Base-by-base conservation (phyloP, 306 rosid genomes). In the Lagenaria siceraria region DNA sequence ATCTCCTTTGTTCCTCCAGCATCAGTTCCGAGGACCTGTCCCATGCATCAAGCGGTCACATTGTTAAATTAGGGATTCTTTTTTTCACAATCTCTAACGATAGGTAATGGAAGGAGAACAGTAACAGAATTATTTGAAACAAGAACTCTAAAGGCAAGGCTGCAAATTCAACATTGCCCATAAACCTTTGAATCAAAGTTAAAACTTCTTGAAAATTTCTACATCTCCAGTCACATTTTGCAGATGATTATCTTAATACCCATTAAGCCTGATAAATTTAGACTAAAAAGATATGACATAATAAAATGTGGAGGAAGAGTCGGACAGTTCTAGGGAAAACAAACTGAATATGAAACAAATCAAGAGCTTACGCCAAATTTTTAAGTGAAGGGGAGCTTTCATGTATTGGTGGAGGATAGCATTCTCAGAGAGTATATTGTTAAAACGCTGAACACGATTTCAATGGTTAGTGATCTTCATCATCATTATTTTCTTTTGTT, bases 1-100 rank as follows among this genome's bases (percentile, higher is more conserved):
- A 93, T 91, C 83, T 88, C 98, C 80, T 78, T 87, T 6, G 98
- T 93, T 52, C 96, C 98, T 22, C 98, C 98, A 21, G 88, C 90
- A 46, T 93, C 88, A 35, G 97, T 93, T 85, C 98, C 98, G 60
- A 93, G 87, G 75, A 93, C 97, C 97, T 93, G 87, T 49, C 53
- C 72, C 80, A 49, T 51, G 8, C 8, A 51, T 63, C 13, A 1
- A 77, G 11, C 27, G 51, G 33, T 33, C 10, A 7, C 19, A 48
- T 53, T 43, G 24, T 55, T 29, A 29, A 53, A 74, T 21, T 66
- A 10, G 51, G 27, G 11, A 35, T 19, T 51, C n/a, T 51, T 31
- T 62, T 29, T 5, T 64, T 13, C 15, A 58, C 19, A 33, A 15
- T 8, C 7, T 63, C 24, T 21, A n/a, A n/a, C 38, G 10, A 40